phyloP scores from a whole-genome alignment of 352 stramenopile species.

The Phytophthora ohioensis region DNA sequence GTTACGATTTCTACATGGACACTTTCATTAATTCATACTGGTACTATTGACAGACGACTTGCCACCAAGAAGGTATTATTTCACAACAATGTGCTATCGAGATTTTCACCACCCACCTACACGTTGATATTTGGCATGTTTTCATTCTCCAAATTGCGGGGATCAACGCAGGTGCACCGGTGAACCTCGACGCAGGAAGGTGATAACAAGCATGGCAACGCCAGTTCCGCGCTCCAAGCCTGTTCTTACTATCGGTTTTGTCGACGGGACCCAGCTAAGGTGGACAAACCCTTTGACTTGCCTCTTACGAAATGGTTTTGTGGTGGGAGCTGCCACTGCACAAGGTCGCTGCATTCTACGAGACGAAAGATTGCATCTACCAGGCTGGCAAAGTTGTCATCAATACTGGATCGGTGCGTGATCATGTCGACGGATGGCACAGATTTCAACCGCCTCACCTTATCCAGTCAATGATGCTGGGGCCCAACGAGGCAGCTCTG shows the following conservation, averaged over 20 bases:
- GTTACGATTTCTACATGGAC: no score
- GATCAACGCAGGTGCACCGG: no score
- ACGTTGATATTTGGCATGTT: no score
- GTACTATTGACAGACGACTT: no score
- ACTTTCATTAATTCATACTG: no score
- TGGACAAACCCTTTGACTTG: slow-evolving; percentile 7
- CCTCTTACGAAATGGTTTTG: slow-evolving; percentile 1
- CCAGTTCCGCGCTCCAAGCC: background rate
- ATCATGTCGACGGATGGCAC: slow-evolving; percentile 1
- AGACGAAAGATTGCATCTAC: slow-evolving; percentile 5
- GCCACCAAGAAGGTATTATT: no score
- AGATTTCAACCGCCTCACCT: background rate
- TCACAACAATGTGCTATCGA: no score
- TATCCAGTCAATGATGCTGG: background rate
- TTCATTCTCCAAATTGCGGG: no score
- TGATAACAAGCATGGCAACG: no score
- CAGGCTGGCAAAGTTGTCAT: background rate
- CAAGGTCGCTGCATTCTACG: slow-evolving; percentile 3
- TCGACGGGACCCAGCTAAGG: background rate
- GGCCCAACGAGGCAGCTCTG: no score
- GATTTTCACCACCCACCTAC: no score
- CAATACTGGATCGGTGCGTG: background rate
- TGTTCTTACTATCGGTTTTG: background rate
- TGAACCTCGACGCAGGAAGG: no score
- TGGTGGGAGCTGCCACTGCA: slow-evolving; percentile 3